phyloP scores from a whole-genome alignment of 768 basidiomycete species.

The Amanita muscaria region DNA sequence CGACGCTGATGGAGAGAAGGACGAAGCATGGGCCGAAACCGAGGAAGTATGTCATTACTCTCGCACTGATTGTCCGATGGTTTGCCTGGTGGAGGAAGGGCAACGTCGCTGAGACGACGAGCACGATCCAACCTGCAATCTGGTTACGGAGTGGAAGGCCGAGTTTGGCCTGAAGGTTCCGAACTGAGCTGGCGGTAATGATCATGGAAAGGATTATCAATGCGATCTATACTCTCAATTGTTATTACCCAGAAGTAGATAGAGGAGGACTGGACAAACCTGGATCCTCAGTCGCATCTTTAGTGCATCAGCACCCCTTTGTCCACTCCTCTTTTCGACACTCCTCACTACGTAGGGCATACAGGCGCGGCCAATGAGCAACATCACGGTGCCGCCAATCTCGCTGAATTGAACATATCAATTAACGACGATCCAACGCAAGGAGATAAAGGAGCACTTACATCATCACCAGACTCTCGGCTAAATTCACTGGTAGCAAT shows the following conservation, averaged over 20 bases:
- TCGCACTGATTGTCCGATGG: conserved; percentile 35
- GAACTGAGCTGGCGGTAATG: conserved; percentile 50
- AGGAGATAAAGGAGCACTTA: conserved; percentile 23
- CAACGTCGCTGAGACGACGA: conserved; percentile 43
- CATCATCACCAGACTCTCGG: conserved; percentile 54
- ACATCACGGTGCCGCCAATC: conserved; percentile 38
- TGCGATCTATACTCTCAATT: conserved; percentile 30
- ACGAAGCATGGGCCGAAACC: conserved; percentile 71
- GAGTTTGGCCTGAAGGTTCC: conserved; percentile 51
- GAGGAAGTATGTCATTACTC: conserved; percentile 55
- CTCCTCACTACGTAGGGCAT: conserved; percentile 7
- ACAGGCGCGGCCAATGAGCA: conserved; percentile 23
- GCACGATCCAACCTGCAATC: conserved; percentile 50
- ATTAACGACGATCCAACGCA: background rate
- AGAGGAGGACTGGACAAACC: too few species aligned
- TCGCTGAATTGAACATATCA: conserved; percentile 23
- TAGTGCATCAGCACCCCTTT: background rate
- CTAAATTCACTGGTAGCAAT: conserved; percentile 61
- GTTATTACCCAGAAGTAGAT: too few species aligned
- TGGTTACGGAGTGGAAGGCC: conserved; percentile 61
- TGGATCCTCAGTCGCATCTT: conserved; percentile 8
- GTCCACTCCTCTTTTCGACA: conserved; percentile 5
- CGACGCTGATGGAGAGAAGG: conserved; percentile 73
- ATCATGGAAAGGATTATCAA: conserved; percentile 38
- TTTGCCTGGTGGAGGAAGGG: conserved; percentile 35